Evolutionary conservation across 148 eudicot genomes (phyloP).

Genomic region (Diospyros lotus): DNA sequence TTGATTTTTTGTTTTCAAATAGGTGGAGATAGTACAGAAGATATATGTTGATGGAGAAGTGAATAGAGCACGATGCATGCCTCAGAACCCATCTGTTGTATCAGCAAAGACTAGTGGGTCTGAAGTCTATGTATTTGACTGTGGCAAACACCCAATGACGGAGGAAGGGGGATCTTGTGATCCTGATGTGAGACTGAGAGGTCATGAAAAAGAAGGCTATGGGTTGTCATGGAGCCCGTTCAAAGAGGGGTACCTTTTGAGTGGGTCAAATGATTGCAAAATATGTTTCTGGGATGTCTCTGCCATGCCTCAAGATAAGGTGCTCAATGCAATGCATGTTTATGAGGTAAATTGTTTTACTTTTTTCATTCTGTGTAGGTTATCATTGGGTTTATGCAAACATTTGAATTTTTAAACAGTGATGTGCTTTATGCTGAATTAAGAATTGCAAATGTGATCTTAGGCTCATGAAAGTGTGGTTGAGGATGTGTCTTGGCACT

Average conservation of each 20-base stretch:
- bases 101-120: constrained; percentile 82
- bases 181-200: constrained; percentile 71
- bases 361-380: neutral
- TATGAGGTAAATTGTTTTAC: constrained; percentile 48
- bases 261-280: constrained; percentile 86
- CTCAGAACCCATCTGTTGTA: constrained; percentile 59
- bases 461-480: constrained; percentile 81
- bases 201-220: constrained; percentile 96
- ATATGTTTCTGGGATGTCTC: constrained; percentile 93
- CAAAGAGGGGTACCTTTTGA: constrained; percentile 76
- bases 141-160: constrained; percentile 37
- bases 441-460: constrained; percentile 7
- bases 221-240: constrained; percentile 92
- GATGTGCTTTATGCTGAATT: neutral
- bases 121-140: constrained; percentile 80
- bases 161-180: constrained; percentile 36
- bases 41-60: constrained; percentile 88
- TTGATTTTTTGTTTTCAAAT: neutral
- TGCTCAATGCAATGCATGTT: constrained; percentile 56
- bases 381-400: neutral
- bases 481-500: constrained; percentile 91
- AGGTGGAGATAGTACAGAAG: constrained; percentile 79
- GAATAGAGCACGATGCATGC: constrained; percentile 82
- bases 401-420: neutral
- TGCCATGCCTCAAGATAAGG: constrained; percentile 52